Evolutionary conservation across 768 basidiomycete genomes (phyloP), one percentile per base, ranked within the genome.

Genomic region (Termitomyces sp.): DNA sequence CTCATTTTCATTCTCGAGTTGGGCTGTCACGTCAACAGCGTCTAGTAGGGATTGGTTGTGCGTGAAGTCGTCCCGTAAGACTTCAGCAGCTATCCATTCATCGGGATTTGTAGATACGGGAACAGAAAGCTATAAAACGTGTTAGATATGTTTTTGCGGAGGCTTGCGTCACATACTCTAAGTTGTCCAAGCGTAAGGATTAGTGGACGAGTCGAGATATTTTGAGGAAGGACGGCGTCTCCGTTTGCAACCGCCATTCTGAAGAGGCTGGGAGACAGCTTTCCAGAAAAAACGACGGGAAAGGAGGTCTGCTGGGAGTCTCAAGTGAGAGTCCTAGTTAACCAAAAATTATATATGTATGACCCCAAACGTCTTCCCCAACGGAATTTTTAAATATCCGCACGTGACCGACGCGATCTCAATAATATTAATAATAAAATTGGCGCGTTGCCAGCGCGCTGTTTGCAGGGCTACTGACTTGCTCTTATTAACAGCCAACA

Each of bases 71-170:
- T 97, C 94, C 69, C 91, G 82, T 60, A 96, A 85, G 69, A 95
- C 87, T 77, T 96, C 94, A 55, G 95, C 94, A 57, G 87, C 84
- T 70, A 94, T 92, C 95, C 96, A 97, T 75, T 93, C 86, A 74
- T 94, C 87, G 66, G 79, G 65, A 42, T 79, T 77, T n/a, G 91
- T 87, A 50, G 93, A 88, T 61, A 97, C 91, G 50, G 92, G 94
- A 74, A 98, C 87, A 64, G 91, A 89, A 63, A 96, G 74, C 92
- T 94, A 65, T 20, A 32, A 66, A 53, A 46, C 38, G 59, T 59
- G 52, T 50, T 33, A 57, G 52, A 39, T 50, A 55, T 33, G 45
- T 59, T 48, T 50, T 50, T 35, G 55, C 48, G 55, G 64, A 28
- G 32, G 65, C 52, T 60, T 44, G 61, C 54, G 59, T 59, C 35